Percentiles rank a stretch among this genome's conserved stretches.
phyloP scores from a whole-genome alignment of 1,284 basidiomycete species.

The Leccinum laetum region DNA sequence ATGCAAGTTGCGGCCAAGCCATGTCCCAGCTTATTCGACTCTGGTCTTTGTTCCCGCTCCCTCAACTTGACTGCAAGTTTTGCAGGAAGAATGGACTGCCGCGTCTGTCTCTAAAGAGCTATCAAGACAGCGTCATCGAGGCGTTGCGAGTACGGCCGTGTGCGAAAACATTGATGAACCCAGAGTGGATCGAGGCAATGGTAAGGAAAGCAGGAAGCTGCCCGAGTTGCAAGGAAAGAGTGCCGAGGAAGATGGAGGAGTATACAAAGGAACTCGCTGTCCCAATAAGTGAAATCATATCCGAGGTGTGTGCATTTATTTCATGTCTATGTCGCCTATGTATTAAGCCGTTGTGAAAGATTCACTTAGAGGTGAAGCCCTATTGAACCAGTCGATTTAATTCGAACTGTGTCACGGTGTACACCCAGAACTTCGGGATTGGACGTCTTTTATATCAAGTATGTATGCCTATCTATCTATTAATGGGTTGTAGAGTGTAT shows the following conservation, averaged over 20 bases:
- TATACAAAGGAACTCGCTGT: conserved; percentile 28
- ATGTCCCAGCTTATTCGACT: conserved; percentile 33
- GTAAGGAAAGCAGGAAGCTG: conserved; percentile 32
- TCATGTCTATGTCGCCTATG: background rate
- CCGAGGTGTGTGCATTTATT: conserved; percentile 23
- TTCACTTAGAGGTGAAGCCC: conserved; percentile 30
- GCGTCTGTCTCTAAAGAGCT: conserved; percentile 30
- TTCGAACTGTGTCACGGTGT: conserved; percentile 9
- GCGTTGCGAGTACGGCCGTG: conserved; percentile 30
- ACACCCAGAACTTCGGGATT: background rate
- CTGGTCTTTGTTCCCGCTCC: conserved; percentile 31
- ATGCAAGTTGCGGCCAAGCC: conserved; percentile 43
- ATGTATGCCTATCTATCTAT: conserved; percentile 9
- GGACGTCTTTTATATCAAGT: background rate
- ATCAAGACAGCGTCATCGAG: conserved; percentile 35
- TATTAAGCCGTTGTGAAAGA: conserved; percentile 14
- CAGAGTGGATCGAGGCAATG: conserved; percentile 33
- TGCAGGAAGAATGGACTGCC: conserved; percentile 35
- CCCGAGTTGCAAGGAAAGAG: conserved; percentile 28
- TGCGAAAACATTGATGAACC: conserved; percentile 28
- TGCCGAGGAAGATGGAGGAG: conserved; percentile 29
- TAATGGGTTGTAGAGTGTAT: conserved; percentile 9
- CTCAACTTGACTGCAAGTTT: conserved; percentile 32
- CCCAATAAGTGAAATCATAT: conserved; percentile 29
- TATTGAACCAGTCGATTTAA: conserved; percentile 23